Evolutionary conservation across 2,329 filamentous ascomycete species (phyloP).

Genomic region (Chaetomiaceae sp.): DNA sequence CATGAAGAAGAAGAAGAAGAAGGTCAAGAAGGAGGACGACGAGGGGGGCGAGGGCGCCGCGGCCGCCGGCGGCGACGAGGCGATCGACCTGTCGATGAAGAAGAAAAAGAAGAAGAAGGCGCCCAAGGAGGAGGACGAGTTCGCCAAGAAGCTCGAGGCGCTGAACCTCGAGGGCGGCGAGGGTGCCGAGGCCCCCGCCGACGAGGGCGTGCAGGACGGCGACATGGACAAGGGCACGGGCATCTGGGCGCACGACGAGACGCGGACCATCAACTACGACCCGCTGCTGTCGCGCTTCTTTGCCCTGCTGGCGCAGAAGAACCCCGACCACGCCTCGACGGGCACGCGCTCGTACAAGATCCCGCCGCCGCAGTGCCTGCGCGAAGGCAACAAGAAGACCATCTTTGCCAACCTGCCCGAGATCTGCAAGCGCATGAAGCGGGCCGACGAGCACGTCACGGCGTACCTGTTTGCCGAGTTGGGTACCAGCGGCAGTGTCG

Average conservation of each 20-base stretch:
- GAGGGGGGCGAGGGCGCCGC: conserved; percentile 47
- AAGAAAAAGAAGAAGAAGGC: conserved; percentile 83
- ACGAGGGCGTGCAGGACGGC: conserved; percentile 57
- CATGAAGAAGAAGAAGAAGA: conserved; percentile 82
- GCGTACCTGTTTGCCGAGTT: conserved; percentile 96
- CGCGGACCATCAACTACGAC: conserved; percentile 74
- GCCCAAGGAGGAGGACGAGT: conserved; percentile 38
- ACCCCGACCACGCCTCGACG: conserved; percentile 88
- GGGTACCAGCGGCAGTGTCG: conserved; percentile 93
- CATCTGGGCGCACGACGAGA: conserved; percentile 81
- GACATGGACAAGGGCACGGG: conserved; percentile 86
- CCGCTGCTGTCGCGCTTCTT: conserved; percentile 90
- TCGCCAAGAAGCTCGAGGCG: conserved; percentile 31
- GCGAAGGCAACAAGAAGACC: conserved; percentile 99
- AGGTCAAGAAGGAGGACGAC: conserved; percentile 40
- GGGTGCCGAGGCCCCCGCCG: conserved; percentile 46
- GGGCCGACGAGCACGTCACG: conserved; percentile 94
- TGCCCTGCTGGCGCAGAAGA: conserved; percentile 87
- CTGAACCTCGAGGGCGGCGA: conserved; percentile 50
- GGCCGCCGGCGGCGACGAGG: conserved; percentile 47
- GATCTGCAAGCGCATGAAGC: conserved; percentile 99
- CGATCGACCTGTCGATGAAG: conserved; percentile 47
- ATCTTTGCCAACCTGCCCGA: conserved; percentile 99
- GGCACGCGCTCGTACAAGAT: conserved; percentile 98
- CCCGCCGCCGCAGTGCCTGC: conserved; percentile 93